phyloP scores from a whole-genome alignment of 371 early-diverging fungal species.

The Mucor saturninus region DNA sequence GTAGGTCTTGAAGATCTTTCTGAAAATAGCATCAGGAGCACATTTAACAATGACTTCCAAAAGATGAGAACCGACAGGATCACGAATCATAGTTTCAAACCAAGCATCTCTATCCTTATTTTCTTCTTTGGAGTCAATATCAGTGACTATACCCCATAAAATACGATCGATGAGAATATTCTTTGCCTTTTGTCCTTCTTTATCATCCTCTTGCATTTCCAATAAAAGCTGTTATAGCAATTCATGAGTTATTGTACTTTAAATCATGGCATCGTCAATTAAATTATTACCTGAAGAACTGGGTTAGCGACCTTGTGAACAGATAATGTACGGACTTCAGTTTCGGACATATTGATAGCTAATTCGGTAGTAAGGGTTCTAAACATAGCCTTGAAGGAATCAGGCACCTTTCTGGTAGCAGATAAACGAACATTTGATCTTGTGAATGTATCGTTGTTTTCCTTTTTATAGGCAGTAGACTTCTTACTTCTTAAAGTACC shows the following conservation, averaged over 20 bases:
- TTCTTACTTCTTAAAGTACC: conserved; percentile 66
- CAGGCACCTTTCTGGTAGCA: conserved; percentile 62
- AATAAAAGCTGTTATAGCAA: conserved; percentile 59
- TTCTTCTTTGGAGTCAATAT: conserved; percentile 38
- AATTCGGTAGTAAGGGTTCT: conserved; percentile 61
- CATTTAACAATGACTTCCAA: conserved; percentile 65
- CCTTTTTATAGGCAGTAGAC: conserved; percentile 68
- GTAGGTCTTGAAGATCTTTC: conserved; percentile 68
- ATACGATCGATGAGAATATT: conserved; percentile 67
- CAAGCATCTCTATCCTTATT: conserved; percentile 57
- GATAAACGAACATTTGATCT: conserved; percentile 37
- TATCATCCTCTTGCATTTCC: conserved; percentile 58
- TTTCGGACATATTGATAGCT: conserved; percentile 56
- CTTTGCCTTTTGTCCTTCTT: conserved; percentile 49
- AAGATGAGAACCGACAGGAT: conserved; percentile 72
- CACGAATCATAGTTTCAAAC: conserved; percentile 64
- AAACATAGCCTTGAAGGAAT: conserved; percentile 63
- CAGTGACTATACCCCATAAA: conserved; percentile 65
- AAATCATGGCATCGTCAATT: background rate
- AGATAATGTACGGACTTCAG: conserved; percentile 64
- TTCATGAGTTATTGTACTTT: background rate
- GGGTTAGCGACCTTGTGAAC: conserved; percentile 78
- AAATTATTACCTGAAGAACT: conserved; percentile 67
- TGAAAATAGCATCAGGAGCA: conserved; percentile 63
- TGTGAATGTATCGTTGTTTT: conserved; percentile 59